These are phyloP conservation scores for Bruguiera sexangula DNA, from an alignment of 345 rosid species.

Conservation along the genomic window DNA sequence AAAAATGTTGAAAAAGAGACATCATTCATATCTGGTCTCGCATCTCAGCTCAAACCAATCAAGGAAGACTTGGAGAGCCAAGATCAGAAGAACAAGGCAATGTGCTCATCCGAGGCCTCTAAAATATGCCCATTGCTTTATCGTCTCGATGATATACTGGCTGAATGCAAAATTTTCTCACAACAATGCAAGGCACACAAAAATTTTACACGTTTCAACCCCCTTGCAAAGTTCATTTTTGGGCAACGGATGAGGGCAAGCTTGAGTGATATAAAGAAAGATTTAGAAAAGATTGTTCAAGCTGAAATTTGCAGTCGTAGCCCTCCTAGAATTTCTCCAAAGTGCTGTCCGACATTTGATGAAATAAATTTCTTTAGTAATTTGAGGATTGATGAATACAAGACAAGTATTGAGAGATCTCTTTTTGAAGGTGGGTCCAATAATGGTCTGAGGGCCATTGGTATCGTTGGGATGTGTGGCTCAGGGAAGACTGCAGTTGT, in stretches of 20 bases:
- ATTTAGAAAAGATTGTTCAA: not conserved
- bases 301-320: too few relatives aligned
- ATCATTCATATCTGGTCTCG: not conserved
- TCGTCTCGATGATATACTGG: not conserved
- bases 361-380: not conserved
- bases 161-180: slow-evolving; percentile 8
- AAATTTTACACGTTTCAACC: not conserved
- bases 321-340: too few relatives aligned
- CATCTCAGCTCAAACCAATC: not conserved
- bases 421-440: not conserved
- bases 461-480: slow-evolving; percentile 6
- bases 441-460: not conserved
- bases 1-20: not conserved
- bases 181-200: not conserved
- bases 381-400: not conserved
- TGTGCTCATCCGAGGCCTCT: not conserved
- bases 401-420: not conserved
- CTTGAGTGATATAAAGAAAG: not conserved
- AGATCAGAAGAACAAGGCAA: not conserved
- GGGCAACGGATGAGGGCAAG: not conserved
- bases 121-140: not conserved
- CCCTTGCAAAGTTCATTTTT: not conserved
- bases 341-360: too few relatives aligned
- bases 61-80: not conserved
- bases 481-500: slow-evolving; percentile 7